phyloP scores from a whole-genome alignment of 441 rosid species.

The Gossypium davidsonii region DNA sequence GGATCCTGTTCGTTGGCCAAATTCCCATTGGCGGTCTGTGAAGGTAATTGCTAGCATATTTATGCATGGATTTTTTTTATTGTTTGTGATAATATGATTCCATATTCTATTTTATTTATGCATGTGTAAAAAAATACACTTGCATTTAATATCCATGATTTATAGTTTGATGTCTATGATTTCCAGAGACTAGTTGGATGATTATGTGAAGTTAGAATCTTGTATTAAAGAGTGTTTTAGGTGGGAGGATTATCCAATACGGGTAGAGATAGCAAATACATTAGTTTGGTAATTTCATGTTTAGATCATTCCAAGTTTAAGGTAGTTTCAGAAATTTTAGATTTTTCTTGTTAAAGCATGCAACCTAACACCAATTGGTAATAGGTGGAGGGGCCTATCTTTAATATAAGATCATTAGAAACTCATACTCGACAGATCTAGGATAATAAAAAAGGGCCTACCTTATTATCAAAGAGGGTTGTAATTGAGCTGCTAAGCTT shows the following conservation, averaged over 20 bases:
- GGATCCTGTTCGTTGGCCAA: conserved; percentile 79
- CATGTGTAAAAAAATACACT: background rate
- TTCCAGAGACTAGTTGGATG: background rate
- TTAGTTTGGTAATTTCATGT: background rate
- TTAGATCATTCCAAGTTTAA: background rate
- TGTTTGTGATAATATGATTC: background rate
- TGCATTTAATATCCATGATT: background rate
- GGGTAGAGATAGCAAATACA: background rate
- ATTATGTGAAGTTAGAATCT: background rate
- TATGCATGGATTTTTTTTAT: background rate
- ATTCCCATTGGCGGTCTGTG: conserved; percentile 94
- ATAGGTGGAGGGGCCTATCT: no score
- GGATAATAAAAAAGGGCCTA: no score
- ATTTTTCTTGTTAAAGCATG: background rate
- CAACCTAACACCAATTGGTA: no score
- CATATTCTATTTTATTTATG: background rate
- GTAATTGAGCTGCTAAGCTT: no score
- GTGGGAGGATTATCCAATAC: background rate
- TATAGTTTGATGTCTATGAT: background rate
- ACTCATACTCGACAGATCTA: no score
- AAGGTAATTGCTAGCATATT: conserved; percentile 40
- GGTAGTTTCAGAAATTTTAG: background rate
- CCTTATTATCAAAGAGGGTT: no score
- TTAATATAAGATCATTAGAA: no score
- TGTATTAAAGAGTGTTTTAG: background rate